Conservation (phyloP, 495 filamentous ascomycete genomes). For the Penicillium fimorum region DNA sequence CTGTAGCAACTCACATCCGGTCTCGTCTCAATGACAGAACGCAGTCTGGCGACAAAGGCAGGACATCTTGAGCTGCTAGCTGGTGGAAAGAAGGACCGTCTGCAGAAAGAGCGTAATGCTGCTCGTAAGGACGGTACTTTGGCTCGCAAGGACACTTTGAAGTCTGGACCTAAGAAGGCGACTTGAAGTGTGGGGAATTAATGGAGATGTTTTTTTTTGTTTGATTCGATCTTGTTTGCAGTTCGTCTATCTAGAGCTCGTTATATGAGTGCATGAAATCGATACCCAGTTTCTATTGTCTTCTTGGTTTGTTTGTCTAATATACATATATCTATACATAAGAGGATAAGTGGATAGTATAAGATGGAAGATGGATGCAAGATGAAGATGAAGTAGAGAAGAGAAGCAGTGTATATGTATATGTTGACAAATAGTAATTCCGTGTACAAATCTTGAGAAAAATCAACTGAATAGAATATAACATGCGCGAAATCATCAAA, state of each 20-base stretch:
- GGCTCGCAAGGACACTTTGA: constrained; percentile 3
- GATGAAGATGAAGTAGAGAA: background rate
- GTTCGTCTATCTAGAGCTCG: constrained; percentile 4
- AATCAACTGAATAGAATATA: background rate
- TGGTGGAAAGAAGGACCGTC: constrained; percentile 61
- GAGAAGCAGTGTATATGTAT: constrained; percentile 4
- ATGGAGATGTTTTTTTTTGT: background rate
- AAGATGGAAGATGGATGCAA: background rate
- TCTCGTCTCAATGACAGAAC: constrained; percentile 62
- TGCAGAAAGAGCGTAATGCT: constrained; percentile 21
- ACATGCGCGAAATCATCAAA: constrained; percentile 21
- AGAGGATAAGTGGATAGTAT: constrained; percentile 1
- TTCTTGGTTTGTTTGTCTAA: background rate
- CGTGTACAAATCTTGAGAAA: constrained; percentile 16
- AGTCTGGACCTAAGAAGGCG: constrained; percentile 8
- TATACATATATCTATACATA: background rate
- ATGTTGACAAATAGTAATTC: background rate
- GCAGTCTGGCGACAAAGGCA: constrained; percentile 62
- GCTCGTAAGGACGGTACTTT: constrained; percentile 5
- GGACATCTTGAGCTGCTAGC: constrained; percentile 71
- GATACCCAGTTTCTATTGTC: constrained; percentile 27
- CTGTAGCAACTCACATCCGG: constrained; percentile 63
- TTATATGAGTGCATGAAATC: constrained; percentile 24
- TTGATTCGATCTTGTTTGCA: background rate
- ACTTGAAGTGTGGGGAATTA: background rate